Percentiles rank a stretch among this genome's conserved stretches.
Conservation (phyloP, 208 protist genomes). For the Wallacemonas sp. region DNA sequence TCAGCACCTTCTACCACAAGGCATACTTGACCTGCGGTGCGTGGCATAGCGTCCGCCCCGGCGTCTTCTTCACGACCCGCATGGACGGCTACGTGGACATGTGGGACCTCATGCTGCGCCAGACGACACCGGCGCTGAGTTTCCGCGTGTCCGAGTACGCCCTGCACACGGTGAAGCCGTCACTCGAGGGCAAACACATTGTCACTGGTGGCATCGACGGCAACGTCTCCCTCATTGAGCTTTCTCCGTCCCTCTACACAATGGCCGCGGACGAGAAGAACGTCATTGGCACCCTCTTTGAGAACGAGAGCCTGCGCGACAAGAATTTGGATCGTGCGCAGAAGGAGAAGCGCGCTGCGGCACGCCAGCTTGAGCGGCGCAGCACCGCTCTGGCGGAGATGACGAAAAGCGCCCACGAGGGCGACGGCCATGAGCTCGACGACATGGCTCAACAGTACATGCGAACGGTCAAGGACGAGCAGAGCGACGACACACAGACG, state of each 20-base stretch:
- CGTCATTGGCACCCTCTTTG: slow-evolving; percentile 88
- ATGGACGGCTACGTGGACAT: slow-evolving; percentile 96
- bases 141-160: slow-evolving; percentile 92
- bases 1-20: slow-evolving; percentile 96
- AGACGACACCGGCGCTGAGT: slow-evolving; percentile 91
- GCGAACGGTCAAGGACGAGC: slow-evolving; percentile 43
- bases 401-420: slow-evolving; percentile 25
- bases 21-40: slow-evolving; percentile 93
- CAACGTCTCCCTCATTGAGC: slow-evolving; percentile 92
- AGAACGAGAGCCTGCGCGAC: slow-evolving; percentile 93
- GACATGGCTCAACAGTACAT: slow-evolving; percentile 57
- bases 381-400: slow-evolving; percentile 61
- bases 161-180: slow-evolving; percentile 84
- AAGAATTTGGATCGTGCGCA: slow-evolving; percentile 92
- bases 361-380: slow-evolving; percentile 63
- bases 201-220: slow-evolving; percentile 93
- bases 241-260: slow-evolving; percentile 89
- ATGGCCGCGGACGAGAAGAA: slow-evolving; percentile 89
- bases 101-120: slow-evolving; percentile 95
- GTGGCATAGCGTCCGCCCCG: slow-evolving; percentile 94
- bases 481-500: slow-evolving; percentile 28
- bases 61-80: slow-evolving; percentile 96
- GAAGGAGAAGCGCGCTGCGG: slow-evolving; percentile 78
- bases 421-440: slow-evolving; percentile 48
- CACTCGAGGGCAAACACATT: slow-evolving; percentile 79